phyloP scores from a whole-genome alignment of 2,329 filamentous ascomycete genomes.

The Xylariaceae sp. region DNA sequence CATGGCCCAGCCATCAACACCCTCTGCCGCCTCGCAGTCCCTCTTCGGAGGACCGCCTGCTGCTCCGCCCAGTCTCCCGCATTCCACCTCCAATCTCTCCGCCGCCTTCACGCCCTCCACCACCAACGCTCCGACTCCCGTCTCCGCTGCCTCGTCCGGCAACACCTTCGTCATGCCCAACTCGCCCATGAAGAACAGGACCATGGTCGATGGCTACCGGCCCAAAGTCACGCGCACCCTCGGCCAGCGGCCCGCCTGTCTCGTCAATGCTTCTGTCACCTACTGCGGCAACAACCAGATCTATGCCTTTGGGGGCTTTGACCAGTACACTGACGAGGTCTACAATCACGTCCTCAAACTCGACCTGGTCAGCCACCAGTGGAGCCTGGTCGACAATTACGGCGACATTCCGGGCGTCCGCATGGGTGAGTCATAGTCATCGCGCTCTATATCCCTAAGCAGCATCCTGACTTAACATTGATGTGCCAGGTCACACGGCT shows the following conservation, averaged over 20 bases:
- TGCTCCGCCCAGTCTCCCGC: constrained; percentile 19
- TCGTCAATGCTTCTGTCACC: constrained; percentile 98
- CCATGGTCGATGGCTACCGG: constrained; percentile 69
- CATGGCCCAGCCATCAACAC: constrained; percentile 28
- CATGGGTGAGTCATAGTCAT: constrained; percentile 64
- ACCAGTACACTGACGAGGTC: constrained; percentile 97
- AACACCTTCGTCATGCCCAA: constrained; percentile 91
- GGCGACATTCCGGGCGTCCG: constrained; percentile 95
- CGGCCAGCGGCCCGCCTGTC: constrained; percentile 80
- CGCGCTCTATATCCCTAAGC: not conserved
- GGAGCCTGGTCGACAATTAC: constrained; percentile 97
- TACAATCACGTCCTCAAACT: constrained; percentile 95
- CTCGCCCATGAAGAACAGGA: constrained; percentile 66
- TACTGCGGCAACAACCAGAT: constrained; percentile 97
- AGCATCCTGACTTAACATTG: constrained; percentile 8
- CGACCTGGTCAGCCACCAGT: constrained; percentile 83
- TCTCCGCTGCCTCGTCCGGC: constrained; percentile 54
- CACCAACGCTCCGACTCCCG: constrained; percentile 41
- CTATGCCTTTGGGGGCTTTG: constrained; percentile 96
- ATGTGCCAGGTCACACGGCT: constrained; percentile 74
- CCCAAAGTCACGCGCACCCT: constrained; percentile 77
- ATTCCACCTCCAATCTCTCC: constrained; percentile 23
- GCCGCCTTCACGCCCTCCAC: constrained; percentile 30
- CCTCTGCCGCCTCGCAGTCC: constrained; percentile 21
- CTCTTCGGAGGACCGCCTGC: constrained; percentile 30